Evolutionary conservation across 2,329 filamentous ascomycete species (phyloP), one percentile per base, ranked within the genome.

Genomic region (Colletotrichum euphorbiae): DNA sequence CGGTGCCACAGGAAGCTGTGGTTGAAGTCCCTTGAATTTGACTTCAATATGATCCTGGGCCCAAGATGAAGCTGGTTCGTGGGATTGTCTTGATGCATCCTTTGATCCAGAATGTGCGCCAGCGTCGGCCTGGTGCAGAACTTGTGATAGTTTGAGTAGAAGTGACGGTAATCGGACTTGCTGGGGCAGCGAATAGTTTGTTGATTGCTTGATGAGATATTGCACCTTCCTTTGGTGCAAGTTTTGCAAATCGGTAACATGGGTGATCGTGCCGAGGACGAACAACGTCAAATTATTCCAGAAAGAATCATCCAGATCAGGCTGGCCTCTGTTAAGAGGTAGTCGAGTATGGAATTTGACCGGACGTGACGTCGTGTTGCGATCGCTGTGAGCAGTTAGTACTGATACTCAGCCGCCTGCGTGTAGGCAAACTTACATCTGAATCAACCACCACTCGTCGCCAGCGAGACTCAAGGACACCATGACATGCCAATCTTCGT

Each of bases 401-500:
- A 45, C 28, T 38, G 21, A 12, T 6, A 19, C 7, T 28, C 28
- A 28, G 28, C 28, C 28, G 6, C 28, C 28, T 28, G 28, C 6
- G 28, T 28, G 28, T 28, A 28, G 13, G 56, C 21, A 64, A 33
- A 82, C 85, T 80, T 80, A 89, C 85, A 88, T 77, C 77, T 91
- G 86, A 61, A 93, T 82, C 68, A 94, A 81, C 89, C 91, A 94
- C 92, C 93, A 97, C 69, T 85, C 86, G 75, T 96, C 92, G 60
- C 93, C 92, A 74, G 85, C 84, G 74, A 92, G 83, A 75, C 90
- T 90, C 76, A 93, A 85, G 59, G 89, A 89, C 51, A 91, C 85
- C 71, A 90, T 89, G 43, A 97, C 80, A 70, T 90, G 88, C 92
- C 93, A 97, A 59, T 86, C 82, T 13, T 85, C 76, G 9, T 84